Evolutionary conservation across 345 rosid genomes (phyloP), one percentile per base, ranked within the genome.

Genomic region (Mangifera indica): DNA sequence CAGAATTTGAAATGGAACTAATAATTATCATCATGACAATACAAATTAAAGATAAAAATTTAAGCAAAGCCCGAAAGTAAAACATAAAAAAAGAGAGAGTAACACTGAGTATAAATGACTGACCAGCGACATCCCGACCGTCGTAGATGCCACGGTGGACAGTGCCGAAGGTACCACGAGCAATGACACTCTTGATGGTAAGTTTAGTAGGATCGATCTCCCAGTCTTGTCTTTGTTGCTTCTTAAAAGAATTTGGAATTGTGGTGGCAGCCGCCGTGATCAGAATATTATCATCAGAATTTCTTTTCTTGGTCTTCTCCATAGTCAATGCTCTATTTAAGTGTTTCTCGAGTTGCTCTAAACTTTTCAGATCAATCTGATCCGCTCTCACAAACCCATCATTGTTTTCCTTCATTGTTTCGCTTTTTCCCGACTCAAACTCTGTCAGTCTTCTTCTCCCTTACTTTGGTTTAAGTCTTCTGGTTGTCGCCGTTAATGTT

Each of bases 61-160:
- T 13, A 0, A 45, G 40, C 46, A 17, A 3, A 22, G 51, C 13
- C 10, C 5, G 42, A 62, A 21, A 21, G 8, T 37, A 37, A 17
- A 20, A 42, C 5, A n/a, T 12, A 60, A 49, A 60, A 37, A 2
- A 13, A 13, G 53, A 18, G n/a, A 49, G 53, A 49, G 53, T 49
- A 49, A 49, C 18, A n/a, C 14, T 13, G 53, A 49, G 0, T 12
- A 13, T 13, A 49, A 49, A 63, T 51, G 76, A 84, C 91, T 83
- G 68, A 92, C 98, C 99, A 74, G 99, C 99, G 51, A 91, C 96
- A 80, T 95, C 99, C 65, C 66, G 94, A 44, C 85, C 87, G 60
- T 91, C 96, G 72, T 95, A 95, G 78, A 88, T 52, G 58, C 99
- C 99, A 61, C 99, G 98, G 84, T 95, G 99, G 75, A 95, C 97